Evolutionary conservation across 345 rosid genomes (phyloP).

Genomic region (Clarkia xantiana): DNA sequence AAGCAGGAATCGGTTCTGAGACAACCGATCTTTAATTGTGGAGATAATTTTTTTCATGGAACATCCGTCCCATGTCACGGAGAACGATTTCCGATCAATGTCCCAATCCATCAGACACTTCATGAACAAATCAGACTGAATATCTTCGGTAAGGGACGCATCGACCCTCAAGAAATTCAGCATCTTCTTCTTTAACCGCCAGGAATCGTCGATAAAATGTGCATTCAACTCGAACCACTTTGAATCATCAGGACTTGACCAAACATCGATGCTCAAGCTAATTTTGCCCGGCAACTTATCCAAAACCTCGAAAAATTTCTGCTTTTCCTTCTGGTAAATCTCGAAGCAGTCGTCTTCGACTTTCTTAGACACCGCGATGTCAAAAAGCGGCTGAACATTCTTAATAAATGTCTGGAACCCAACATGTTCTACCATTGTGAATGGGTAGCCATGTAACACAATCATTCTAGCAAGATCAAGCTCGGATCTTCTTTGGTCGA

Average conservation of each 20-base stretch:
- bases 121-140: conserved; percentile 49
- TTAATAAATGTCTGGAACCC: conserved; percentile 58
- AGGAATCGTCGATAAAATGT: conserved; percentile 51
- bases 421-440: conserved; percentile 61
- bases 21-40: conserved; percentile 50
- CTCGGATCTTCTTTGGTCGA: conserved; percentile 61
- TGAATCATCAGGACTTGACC: conserved; percentile 36
- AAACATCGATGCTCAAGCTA: conserved; percentile 40
- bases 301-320: conserved; percentile 41
- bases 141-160: conserved; percentile 42
- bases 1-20: conserved; percentile 55
- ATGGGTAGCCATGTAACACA: conserved; percentile 60
- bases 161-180: conserved; percentile 40
- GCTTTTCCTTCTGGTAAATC: conserved; percentile 58
- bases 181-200: conserved; percentile 49
- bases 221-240: conserved; percentile 46
- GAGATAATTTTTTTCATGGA: conserved; percentile 27
- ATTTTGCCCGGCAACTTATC: conserved; percentile 73
- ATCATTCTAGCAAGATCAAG: conserved; percentile 74
- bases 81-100: conserved; percentile 61
- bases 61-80: conserved; percentile 41
- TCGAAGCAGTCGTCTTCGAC: conserved; percentile 70
- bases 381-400: conserved; percentile 62
- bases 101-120: conserved; percentile 73
- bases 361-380: conserved; percentile 33